Base-by-base conservation (phyloP, 495 filamentous ascomycete genomes). In the Hypoxylon intermedium region DNA sequence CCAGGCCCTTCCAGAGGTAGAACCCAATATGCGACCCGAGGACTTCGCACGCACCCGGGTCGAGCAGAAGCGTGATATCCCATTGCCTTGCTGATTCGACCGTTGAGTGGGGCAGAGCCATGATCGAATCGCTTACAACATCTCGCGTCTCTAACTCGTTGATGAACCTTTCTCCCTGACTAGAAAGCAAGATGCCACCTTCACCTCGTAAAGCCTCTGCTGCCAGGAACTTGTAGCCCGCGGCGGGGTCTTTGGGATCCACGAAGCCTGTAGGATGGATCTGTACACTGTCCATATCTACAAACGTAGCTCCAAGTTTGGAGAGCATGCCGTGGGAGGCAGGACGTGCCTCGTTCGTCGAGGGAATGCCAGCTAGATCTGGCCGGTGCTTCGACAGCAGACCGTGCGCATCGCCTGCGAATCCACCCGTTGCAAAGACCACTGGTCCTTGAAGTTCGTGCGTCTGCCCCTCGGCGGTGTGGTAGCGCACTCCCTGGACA, bases 181-280 rank as follows among this genome's bases (percentile, higher is more conserved):
- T 43, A n/a, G 55, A 56, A 0, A 83, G 63, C 12, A 87, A 42
- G 11, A 86, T 75, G 0, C 83, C 84, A 3, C 83, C 84, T 62
- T 86, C 83, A 0, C 83, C 83, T 0, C 83, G 67, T 23, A 87
- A 65, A 41, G 83, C 73, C 67, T 87, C 84, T 0, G 84, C 83
- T 0, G 84, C 83, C n/a, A 86, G 75, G 60, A 87, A 82, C 67
- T 86, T 85, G 26, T 83, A 70, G 28, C 65, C 55, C 5, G 67
- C 57, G 0, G 26, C 9, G 2, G 73, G 66, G 36, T 67, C 60
- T 6, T 66, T 83, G 16, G 88, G 86, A 68, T 91, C 89, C 2
- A 91, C 79, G 42, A 92, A 85, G 45, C 87, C 87, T 2, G 89
- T 91, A 3, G 89, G 89, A 66, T 85, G 82, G 16, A 85, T 75